phyloP scores from a whole-genome alignment of 73 alveolate species.

The Effrenium voratum region DNA sequence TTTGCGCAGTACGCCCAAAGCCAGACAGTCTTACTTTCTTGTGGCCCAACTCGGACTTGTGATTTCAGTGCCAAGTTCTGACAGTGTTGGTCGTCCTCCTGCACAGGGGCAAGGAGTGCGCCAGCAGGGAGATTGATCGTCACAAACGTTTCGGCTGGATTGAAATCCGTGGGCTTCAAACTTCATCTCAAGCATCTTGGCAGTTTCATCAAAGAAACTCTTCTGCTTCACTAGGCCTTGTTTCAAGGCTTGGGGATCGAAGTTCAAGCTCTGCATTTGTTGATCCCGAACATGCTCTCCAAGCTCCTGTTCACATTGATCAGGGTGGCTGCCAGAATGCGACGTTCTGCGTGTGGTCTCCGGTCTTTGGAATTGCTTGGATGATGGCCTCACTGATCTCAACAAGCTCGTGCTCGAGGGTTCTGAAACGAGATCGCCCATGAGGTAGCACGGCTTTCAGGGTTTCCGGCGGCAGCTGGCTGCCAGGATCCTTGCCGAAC shows the following conservation, averaged over 20 bases:
- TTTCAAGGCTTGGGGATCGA: background rate
- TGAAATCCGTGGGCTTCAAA: background rate
- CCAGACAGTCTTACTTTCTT: background rate
- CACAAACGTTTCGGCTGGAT: background rate
- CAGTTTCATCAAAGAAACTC: background rate
- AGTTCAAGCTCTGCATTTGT: background rate
- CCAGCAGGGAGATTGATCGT: background rate
- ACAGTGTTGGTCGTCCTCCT: background rate
- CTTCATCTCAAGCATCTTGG: background rate
- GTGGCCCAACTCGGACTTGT: background rate
- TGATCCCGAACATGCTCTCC: background rate
- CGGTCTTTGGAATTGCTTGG: background rate
- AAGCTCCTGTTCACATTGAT: background rate
- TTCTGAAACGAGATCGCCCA: background rate
- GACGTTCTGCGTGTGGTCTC: background rate
- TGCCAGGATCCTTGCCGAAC: background rate
- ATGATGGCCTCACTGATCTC: background rate
- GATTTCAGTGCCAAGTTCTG: background rate
- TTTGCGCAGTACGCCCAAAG: background rate
- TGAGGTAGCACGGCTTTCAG: background rate
- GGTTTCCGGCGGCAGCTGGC: background rate
- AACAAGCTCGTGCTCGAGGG: background rate
- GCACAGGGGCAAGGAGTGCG: background rate
- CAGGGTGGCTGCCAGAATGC: background rate
- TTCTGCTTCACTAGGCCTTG: background rate